Evolutionary conservation across 129 eudicot species (phyloP).

Genomic region (Escallonia herrerae): DNA sequence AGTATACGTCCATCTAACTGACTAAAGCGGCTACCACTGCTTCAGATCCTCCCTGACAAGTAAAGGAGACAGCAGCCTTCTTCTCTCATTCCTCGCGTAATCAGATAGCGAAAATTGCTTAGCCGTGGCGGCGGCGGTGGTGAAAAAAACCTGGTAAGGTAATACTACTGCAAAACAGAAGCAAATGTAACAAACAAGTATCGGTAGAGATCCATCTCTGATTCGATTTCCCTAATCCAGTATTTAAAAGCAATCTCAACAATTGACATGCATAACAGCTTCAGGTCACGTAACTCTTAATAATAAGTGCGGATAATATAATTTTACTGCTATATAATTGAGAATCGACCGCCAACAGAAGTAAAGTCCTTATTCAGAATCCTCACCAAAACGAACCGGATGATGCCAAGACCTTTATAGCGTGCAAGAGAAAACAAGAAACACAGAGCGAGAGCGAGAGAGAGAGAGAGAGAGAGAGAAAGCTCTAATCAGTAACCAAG

Average conservation of each 20-base stretch:
- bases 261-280: no score
- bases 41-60: slow-evolving; percentile 44
- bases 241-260: no score
- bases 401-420: slow-evolving; percentile 46
- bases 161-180: slow-evolving; percentile 52
- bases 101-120: slow-evolving; percentile 18
- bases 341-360: slow-evolving; percentile 7
- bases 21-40: slow-evolving; percentile 25
- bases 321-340: background rate
- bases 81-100: slow-evolving; percentile 27
- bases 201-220: slow-evolving; percentile 24
- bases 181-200: slow-evolving; percentile 29
- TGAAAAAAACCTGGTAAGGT: slow-evolving; percentile 37
- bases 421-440: slow-evolving; percentile 7
- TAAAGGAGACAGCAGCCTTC: slow-evolving; percentile 33
- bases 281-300: no score
- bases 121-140: slow-evolving; percentile 30
- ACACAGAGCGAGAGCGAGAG: no score
- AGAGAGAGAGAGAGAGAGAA: slow-evolving; percentile 1
- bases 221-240: background rate
- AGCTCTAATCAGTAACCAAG: slow-evolving; percentile 18
- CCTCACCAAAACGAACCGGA: slow-evolving; percentile 65
- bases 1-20: slow-evolving; percentile 63
- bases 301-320: no score
- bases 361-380: slow-evolving; percentile 41